Percentiles rank a stretch among this genome's conserved stretches.
Conservation (phyloP, 1,284 basidiomycete species). For the Psilocybe mexicana region DNA sequence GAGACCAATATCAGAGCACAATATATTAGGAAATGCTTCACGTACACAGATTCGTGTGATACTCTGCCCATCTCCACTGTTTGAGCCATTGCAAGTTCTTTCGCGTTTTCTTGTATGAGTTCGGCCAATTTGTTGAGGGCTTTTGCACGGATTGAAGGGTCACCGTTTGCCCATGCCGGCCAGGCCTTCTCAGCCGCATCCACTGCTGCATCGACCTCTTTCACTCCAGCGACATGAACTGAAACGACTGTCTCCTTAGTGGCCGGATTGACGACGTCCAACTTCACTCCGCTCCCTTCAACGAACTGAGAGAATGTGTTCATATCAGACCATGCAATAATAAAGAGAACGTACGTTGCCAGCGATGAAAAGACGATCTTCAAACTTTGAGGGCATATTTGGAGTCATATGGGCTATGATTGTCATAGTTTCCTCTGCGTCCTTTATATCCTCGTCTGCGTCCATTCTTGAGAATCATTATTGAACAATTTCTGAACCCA, state of each 20-base stretch:
- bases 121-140: slow-evolving; percentile 71
- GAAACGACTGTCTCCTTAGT: background rate
- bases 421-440: too few relatives aligned
- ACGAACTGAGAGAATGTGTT: background rate
- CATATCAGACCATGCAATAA: background rate
- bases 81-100: slow-evolving; percentile 74
- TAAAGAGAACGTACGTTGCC: background rate
- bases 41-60: background rate
- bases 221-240: slow-evolving; percentile 31
- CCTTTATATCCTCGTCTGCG: too few relatives aligned
- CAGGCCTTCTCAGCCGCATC: slow-evolving; percentile 62
- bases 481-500: too few relatives aligned
- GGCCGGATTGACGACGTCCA: slow-evolving; percentile 3
- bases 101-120: slow-evolving; percentile 67
- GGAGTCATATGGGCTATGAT: too few relatives aligned
- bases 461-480: too few relatives aligned
- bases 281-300: background rate
- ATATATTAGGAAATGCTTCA: background rate
- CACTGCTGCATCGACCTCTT: slow-evolving; percentile 76
- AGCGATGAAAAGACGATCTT: slow-evolving; percentile 4
- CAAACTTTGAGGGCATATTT: background rate
- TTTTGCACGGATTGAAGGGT: slow-evolving; percentile 54
- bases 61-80: slow-evolving; percentile 52
- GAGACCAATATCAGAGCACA: background rate
- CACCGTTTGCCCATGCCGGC: background rate